A percentile compares a stretch with the other conserved stretches of the same genome.
Conservation (phyloP, 306 rosid species). For the Vigna trinervia region DNA sequence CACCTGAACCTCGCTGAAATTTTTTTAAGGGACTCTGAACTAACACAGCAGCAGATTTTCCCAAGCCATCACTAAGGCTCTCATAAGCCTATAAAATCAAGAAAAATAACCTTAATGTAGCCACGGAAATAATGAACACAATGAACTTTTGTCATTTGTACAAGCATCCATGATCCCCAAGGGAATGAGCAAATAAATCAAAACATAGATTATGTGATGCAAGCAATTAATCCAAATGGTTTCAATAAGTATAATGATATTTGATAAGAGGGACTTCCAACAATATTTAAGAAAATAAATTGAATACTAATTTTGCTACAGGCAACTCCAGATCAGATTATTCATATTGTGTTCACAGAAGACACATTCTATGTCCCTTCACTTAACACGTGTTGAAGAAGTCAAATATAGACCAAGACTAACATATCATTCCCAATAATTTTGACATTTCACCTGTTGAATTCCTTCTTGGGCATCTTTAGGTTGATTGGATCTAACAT, state of each 20-base stretch:
- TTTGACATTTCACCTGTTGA: conserved; percentile 70
- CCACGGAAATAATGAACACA: conserved; percentile 16
- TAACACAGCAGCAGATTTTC: conserved; percentile 93
- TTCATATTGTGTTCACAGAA: background rate
- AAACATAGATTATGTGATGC: conserved; percentile 9
- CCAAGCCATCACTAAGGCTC: conserved; percentile 90
- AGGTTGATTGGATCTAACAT: conserved; percentile 87
- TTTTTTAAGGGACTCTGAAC: conserved; percentile 85
- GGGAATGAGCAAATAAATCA: conserved; percentile 20
- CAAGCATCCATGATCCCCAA: conserved; percentile 13
- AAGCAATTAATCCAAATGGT: conserved; percentile 29
- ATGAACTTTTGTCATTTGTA: background rate
- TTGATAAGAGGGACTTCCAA: no score
- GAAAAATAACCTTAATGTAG: conserved; percentile 33
- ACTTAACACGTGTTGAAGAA: conserved; percentile 16
- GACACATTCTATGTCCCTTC: background rate
- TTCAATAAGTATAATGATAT: conserved; percentile 16
- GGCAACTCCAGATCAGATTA: conserved; percentile 32
- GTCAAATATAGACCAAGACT: conserved; percentile 18
- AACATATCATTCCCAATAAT: conserved; percentile 10
- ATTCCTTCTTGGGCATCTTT: conserved; percentile 95
- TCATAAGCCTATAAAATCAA: conserved; percentile 77
- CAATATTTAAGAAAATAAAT: background rate
- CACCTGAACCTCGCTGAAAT: conserved; percentile 91
- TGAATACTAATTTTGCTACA: background rate